Conservation (phyloP, 345 rosid species). For the Sisymbrium altissimum region DNA sequence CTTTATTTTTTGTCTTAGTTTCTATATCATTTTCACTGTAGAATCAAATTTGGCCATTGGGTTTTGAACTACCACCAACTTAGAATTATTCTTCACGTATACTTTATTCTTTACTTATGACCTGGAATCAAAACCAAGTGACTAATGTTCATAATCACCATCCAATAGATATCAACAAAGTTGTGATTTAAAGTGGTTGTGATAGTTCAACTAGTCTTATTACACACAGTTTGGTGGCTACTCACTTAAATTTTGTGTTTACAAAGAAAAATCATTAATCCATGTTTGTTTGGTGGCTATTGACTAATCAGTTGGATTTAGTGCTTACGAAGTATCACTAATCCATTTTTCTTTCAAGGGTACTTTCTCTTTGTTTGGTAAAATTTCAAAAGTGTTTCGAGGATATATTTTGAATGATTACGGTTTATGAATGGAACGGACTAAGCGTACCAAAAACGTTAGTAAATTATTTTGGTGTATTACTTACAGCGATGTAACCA, state of each 20-base stretch:
- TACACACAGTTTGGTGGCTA: slow-evolving; percentile 10
- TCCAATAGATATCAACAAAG: slow-evolving; percentile 17
- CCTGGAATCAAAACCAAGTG: slow-evolving; percentile 12
- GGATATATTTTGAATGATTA: background rate
- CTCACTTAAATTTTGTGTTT: background rate
- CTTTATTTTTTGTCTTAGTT: background rate
- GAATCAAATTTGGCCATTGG: slow-evolving; percentile 22
- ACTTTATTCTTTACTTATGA: slow-evolving; percentile 35
- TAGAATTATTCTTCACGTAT: slow-evolving; percentile 38
- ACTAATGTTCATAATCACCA: slow-evolving; percentile 28
- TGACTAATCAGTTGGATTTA: slow-evolving; percentile 2
- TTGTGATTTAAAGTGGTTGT: slow-evolving; percentile 20
- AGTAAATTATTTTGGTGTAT: background rate
- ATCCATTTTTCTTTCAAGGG: background rate
- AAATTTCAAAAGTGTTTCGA: background rate
- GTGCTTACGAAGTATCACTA: background rate
- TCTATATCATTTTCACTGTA: slow-evolving; percentile 29
- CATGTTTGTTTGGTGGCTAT: slow-evolving; percentile 5
- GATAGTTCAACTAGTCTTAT: slow-evolving; percentile 22
- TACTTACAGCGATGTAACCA: background rate
- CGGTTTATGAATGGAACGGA: background rate
- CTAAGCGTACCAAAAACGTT: background rate
- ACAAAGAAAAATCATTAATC: background rate
- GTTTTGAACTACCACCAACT: slow-evolving; percentile 30
- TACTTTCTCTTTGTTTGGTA: background rate